Conservation (phyloP, 805 yeast genomes). For the Candida maesae region DNA sequence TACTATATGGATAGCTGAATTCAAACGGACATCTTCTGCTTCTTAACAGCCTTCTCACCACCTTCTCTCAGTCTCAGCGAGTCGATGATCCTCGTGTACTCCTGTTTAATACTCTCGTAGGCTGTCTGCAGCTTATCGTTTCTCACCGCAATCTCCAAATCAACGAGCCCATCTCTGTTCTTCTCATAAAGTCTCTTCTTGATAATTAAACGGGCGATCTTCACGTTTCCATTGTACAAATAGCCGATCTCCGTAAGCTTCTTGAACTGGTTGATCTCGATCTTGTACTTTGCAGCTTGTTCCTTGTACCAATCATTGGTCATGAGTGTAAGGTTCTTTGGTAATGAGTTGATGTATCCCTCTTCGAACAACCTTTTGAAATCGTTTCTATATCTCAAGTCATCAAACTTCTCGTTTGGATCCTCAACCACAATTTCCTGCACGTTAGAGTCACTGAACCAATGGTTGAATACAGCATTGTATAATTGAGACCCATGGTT, state of each 20-base stretch:
- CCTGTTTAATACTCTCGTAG: constrained; percentile 62
- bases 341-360: constrained; percentile 30
- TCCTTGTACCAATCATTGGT: constrained; percentile 37
- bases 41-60: constrained; percentile 16
- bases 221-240: constrained; percentile 33
- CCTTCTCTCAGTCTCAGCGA: constrained; percentile 18
- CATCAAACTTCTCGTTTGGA: constrained; percentile 91
- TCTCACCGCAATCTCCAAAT: constrained; percentile 58
- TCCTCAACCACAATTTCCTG: constrained; percentile 87
- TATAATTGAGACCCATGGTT: constrained; percentile 73
- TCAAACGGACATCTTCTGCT: constrained; percentile 9
- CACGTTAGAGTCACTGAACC: constrained; percentile 51
- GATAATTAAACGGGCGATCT: constrained; percentile 49
- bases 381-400: constrained; percentile 81
- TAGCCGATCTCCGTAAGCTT: constrained; percentile 75
- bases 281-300: constrained; percentile 43
- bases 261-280: constrained; percentile 75
- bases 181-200: constrained; percentile 73
- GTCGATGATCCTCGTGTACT: constrained; percentile 54
- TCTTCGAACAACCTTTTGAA: constrained; percentile 42
- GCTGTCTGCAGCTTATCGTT: constrained; percentile 75
- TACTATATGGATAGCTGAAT: too few species aligned
- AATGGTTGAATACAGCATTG: constrained; percentile 45
- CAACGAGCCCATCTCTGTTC: constrained; percentile 73
- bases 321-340: constrained; percentile 24